Evolutionary conservation across 768 basidiomycete genomes (phyloP), one percentile per base, ranked within the genome.

Genomic region (Mycena amicta): DNA sequence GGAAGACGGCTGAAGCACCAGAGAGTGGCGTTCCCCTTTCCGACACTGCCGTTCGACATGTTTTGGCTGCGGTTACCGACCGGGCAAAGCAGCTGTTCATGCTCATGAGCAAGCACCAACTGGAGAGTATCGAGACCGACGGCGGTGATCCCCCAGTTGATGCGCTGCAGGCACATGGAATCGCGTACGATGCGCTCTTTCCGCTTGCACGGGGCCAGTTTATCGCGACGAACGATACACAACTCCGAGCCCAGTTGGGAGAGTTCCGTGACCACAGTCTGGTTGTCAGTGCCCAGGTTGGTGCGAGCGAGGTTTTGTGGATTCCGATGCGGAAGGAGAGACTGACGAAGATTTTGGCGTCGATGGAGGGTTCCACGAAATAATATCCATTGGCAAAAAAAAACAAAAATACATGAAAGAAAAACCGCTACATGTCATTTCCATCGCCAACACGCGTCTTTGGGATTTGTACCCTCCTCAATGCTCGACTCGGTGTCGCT

Each of bases 261-360:
- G 97, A 98, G 72, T 98, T 95, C 72, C 83, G 84, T 66, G 97
- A 98, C 71, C 97, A 99, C 63, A 86, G 85, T 2, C 70, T 98
- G 68, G 85, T 98, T n/a, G 77, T 92, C 39, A 71, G 75, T 28
- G 72, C 77, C 8, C 76, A 76, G 64, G 70, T 77, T 39, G 66
- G 80, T 59, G 71, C 80, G 30, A 79, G 80, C 53, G 86, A 93
- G 72, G 79, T 85, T 67, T 74, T 95, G 41, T 97, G 94, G 94
- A 92, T 97, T 64, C 92, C 93, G 2, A 66, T 98, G 65, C 79
- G 90, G 61, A 89, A 87, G 71, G 92, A 94, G 67, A 80, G 88
- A 64, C 68, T 95, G 62, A 70, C 70, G 18, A 80, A 70, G 56
- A 74, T 89, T 5, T 67, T 86, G 23, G 59, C 54, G 39, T 65